Evolutionary conservation across 78 protist species (phyloP).

Genomic region (Speleostelium caveatum): DNA sequence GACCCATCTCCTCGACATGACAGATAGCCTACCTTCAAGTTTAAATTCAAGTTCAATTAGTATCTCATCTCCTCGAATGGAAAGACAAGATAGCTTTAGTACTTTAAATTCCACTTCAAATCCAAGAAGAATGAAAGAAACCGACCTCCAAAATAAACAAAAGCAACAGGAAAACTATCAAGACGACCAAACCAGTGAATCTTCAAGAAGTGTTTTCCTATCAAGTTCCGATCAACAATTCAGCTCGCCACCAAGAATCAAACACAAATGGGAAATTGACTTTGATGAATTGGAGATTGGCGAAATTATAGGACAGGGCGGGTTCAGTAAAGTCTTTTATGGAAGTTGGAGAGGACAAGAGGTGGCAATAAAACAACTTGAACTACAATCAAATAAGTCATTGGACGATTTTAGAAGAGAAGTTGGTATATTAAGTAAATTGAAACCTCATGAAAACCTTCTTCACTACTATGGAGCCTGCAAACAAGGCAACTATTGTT

Average conservation of each 20-base stretch:
- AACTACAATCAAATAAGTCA: slow-evolving; percentile 44
- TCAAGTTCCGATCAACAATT: not conserved
- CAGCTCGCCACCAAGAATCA: slow-evolving; percentile 5
- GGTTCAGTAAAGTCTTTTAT: slow-evolving; percentile 64
- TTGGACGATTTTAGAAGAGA: slow-evolving; percentile 60
- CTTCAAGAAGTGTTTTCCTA: not conserved
- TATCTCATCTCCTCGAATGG: not conserved
- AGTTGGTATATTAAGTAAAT: slow-evolving; percentile 52
- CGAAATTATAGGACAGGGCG: slow-evolving; percentile 61
- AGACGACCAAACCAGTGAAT: not conserved
- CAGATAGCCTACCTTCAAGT: not conserved
- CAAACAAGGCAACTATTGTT: slow-evolving; percentile 34
- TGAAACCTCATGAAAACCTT: slow-evolving; percentile 65
- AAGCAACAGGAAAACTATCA: not conserved
- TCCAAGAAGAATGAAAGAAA: slow-evolving; percentile 26
- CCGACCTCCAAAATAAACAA: slow-evolving; percentile 16
- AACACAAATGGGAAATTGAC: slow-evolving; percentile 68
- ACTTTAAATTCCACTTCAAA: slow-evolving; percentile 6
- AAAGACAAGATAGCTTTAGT: not conserved
- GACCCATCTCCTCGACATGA: not conserved
- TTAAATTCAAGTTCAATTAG: not conserved
- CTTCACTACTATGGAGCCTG: slow-evolving; percentile 64
- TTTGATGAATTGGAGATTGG: slow-evolving; percentile 46
- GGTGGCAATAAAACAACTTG: slow-evolving; percentile 71
- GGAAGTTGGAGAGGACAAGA: slow-evolving; percentile 56